Percentiles rank a stretch among this genome's conserved stretches.
Conservation (phyloP, 2,329 filamentous ascomycete species). For the Alternaria arborescens region DNA sequence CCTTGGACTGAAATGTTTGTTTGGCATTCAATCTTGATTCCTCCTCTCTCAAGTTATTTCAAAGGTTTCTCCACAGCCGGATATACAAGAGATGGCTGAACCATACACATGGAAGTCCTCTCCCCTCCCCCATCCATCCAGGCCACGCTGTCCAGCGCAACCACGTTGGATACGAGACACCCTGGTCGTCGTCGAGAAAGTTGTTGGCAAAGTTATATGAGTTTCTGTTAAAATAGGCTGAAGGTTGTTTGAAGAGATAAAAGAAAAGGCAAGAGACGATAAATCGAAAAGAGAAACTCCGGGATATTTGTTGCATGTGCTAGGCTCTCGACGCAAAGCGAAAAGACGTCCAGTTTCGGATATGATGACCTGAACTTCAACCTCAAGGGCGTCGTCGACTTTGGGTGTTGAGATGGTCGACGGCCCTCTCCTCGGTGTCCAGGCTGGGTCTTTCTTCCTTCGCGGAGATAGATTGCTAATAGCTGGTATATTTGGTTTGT, state of each 20-base stretch:
- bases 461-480: conserved; percentile 51
- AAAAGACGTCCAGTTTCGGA: conserved; percentile 23
- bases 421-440: conserved; percentile 55
- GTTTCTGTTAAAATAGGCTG: conserved; percentile 24
- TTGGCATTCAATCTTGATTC: conserved; percentile 3
- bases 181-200: conserved; percentile 2
- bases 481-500: conserved; percentile 43
- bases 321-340: conserved; percentile 49
- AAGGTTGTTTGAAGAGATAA: conserved; percentile 22
- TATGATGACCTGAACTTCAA: conserved; percentile 50
- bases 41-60: neutral
- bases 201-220: conserved; percentile 24
- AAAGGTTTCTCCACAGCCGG: conserved; percentile 5
- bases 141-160: conserved; percentile 9
- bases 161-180: neutral
- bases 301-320: conserved; percentile 19
- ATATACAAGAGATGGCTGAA: conserved; percentile 7
- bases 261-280: neutral
- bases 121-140: neutral
- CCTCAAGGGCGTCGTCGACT: conserved; percentile 45
- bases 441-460: conserved; percentile 36
- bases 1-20: conserved; percentile 1
- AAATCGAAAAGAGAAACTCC: conserved; percentile 3
- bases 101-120: neutral
- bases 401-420: conserved; percentile 25